Base-by-base conservation (phyloP, 768 basidiomycete species). In the Gloeophyllum trabeum region DNA sequence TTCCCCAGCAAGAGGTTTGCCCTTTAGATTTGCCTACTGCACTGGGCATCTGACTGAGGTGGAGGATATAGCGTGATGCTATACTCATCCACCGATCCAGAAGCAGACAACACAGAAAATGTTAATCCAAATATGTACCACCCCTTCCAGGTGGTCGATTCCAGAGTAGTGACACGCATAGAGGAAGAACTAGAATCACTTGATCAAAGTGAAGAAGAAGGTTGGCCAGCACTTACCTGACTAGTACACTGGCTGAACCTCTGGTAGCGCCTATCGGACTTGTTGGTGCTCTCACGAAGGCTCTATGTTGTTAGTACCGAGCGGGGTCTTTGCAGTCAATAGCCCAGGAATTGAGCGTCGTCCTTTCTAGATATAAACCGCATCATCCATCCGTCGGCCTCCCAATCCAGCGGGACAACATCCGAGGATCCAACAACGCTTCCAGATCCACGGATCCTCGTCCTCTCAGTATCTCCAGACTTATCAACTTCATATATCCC, bases 401-500 rank as follows among this genome's bases (percentile, higher is more conserved):
- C 64, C 30, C 47, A 48, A 12, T 23, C 54, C 39, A 46, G 47
- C 24, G 42, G 28, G 10, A 16, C 10, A 10, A 32, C 28, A 32
- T 32, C 58, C 3, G 61, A 65, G 32, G 62, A 64, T 18, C 47
- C 60, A 16, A 43, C 60, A 19, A 35, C 54, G n/a, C 47, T 60
- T 35, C 53, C 64, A 1, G 72, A 78, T 46, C 72, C 81, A 0
- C 66, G 79, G 6, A 79, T 86, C 40, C 59, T 84, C 40, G 69
- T 98, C 48, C 68, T 99, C 41, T 93, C 91, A 30, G 91, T 96
- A 42, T 94, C 93, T 7, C 88, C 89, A 13, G 87, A 94, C 61
- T 70, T 82, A 22, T 82, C 87, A 6, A 73, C 81, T 5, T 89
- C 92, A 6, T 99, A 99, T 61, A 94, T 98, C 39, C 89, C 94